Evolutionary conservation across 2,329 filamentous ascomycete species (phyloP).

Genomic region (Diaporthe humulicola): DNA sequence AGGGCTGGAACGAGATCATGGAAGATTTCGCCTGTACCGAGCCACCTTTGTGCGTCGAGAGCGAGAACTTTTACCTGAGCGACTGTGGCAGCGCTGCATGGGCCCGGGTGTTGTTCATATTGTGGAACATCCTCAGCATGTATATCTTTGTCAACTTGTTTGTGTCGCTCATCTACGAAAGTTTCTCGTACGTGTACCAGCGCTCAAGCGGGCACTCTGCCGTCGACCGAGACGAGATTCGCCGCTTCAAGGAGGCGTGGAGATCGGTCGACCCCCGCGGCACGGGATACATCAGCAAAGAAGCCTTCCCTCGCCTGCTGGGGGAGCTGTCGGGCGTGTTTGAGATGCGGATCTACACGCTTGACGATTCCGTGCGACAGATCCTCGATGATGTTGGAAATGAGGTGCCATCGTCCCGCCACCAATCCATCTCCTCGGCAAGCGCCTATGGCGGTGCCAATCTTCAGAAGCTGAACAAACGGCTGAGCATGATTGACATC

Average conservation of each 20-base stretch:
- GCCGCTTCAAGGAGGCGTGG: constrained; percentile 98
- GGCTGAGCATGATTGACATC: constrained; percentile 81
- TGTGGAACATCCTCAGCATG: constrained; percentile 99
- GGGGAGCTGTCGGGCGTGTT: constrained; percentile 96
- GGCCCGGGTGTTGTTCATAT: constrained; percentile 90
- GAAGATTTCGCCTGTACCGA: constrained; percentile 89
- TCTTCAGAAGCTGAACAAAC: constrained; percentile 79
- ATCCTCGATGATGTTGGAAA: constrained; percentile 88
- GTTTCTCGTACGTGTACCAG: constrained; percentile 99
- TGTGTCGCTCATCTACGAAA: constrained; percentile 98
- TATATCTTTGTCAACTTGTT: constrained; percentile 99
- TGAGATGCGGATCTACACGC: constrained; percentile 95
- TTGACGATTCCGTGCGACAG: constrained; percentile 86
- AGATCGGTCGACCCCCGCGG: constrained; percentile 93
- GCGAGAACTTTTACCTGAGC: constrained; percentile 81
- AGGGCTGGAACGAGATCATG: constrained; percentile 98
- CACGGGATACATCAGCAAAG: constrained; percentile 90
- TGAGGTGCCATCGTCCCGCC: constrained; percentile 65
- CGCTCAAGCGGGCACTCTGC: constrained; percentile 92
- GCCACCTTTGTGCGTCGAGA: constrained; percentile 84
- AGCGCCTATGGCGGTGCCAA: constrained; percentile 74
- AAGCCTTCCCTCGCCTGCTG: constrained; percentile 88
- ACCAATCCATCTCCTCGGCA: constrained; percentile 65
- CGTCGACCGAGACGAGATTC: constrained; percentile 92
- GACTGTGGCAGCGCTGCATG: constrained; percentile 94